Base-by-base conservation (phyloP, 2,329 filamentous ascomycete genomes). In the Beauveria medogensis region DNA sequence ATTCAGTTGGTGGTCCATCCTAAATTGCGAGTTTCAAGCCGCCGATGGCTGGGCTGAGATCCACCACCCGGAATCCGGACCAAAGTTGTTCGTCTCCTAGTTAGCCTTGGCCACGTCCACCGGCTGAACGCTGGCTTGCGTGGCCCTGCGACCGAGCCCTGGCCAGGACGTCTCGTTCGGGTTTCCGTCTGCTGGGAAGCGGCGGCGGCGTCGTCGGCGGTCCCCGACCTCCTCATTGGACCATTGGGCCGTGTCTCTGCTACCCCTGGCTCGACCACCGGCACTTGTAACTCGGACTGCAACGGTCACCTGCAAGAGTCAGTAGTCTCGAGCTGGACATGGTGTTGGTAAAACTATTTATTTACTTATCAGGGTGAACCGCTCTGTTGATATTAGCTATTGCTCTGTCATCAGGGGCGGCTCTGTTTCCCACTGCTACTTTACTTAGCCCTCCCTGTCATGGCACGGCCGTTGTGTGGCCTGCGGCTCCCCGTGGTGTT, bases 51-150 rank as follows among this genome's bases (percentile, higher is more conserved):
- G 28, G 57, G 57, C 50, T 59, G 57, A 59, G 57, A 59, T 53
- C 40, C 57, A 40, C 57, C 24, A 40, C 57, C 57, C 57, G 57
- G 57, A 59, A 46, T 51, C 57, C 57, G 57, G 57, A 59, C 57
- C 57, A 58, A 40, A 43, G 12, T 56, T 26, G 41, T 46, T 40
- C 24, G 14, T 30, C 24, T 46, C 40, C 34, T 24, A 22, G 2
- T 22, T 22, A 20, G n/a, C 16, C 55, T 51, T 59, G 22, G 34
- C 47, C 16, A 48, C 57, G n/a, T 59, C 57, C 28, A 53, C 50
- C 28, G 26, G 37, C 57, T 51, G 50, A 47, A 51, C 34, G 12
- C 34, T 37, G 40, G 57, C 57, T 59, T 59, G 57, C 57, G 57
- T 47, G 57, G 51, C 57, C 46, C 48, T 53, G 24, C 50, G 20